Evolutionary conservation across 169 alveolate species (phyloP).

Genomic region (Plasmodium gaboni): DNA sequence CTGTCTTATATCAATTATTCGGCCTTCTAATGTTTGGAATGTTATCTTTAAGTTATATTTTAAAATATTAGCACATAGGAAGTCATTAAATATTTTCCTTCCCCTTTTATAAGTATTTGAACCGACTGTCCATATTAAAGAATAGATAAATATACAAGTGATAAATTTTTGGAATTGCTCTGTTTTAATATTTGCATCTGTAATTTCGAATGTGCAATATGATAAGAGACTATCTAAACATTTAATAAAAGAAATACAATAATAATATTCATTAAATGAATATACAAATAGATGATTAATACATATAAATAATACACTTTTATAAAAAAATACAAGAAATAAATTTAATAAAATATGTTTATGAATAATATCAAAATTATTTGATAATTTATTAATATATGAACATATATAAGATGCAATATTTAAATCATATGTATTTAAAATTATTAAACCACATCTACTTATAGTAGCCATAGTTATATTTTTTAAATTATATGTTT

Average conservation of each 20-base stretch:
- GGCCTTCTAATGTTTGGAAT: constrained; percentile 57
- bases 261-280: constrained; percentile 65
- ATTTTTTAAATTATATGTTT: constrained; percentile 94
- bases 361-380: constrained; percentile 66
- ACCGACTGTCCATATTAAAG: constrained; percentile 70
- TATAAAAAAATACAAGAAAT: constrained; percentile 53
- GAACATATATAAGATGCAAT: constrained; percentile 71
- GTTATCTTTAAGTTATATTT: constrained; percentile 55
- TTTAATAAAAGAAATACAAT: constrained; percentile 63
- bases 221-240: constrained; percentile 66
- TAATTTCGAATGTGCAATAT: constrained; percentile 60
- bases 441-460: constrained; percentile 98
- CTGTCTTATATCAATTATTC: constrained; percentile 29
- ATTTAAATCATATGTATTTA: constrained; percentile 93
- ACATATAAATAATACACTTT: constrained; percentile 43
- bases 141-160: constrained; percentile 64
- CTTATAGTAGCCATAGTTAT: constrained; percentile 99
- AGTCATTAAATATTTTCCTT: constrained; percentile 56
- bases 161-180: constrained; percentile 59
- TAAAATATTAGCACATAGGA: constrained; percentile 50
- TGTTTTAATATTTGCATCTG: constrained; percentile 24
- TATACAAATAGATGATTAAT: constrained; percentile 59
- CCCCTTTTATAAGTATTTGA: constrained; percentile 75
- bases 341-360: constrained; percentile 71
- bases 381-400: constrained; percentile 42